Percentiles rank a stretch among this genome's conserved stretches.
Conservation (phyloP, 2,329 filamentous ascomycete species). For the Exophiala alcalophila region DNA sequence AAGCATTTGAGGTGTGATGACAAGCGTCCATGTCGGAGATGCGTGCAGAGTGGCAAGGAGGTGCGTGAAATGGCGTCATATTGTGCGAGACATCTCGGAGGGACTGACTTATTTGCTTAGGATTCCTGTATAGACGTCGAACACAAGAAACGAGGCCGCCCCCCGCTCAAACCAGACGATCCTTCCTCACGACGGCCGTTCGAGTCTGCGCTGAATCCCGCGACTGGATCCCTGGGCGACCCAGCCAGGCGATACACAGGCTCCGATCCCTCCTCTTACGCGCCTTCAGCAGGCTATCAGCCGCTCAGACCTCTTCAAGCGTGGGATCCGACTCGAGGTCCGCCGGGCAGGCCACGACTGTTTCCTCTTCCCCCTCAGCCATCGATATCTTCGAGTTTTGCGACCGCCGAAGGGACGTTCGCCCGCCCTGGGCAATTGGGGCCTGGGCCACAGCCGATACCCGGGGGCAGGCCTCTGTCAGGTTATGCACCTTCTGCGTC, state of each 20-base stretch:
- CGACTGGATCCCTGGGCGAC: conserved; percentile 9
- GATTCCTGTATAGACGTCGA: conserved; percentile 46
- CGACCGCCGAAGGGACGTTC: conserved; percentile 24
- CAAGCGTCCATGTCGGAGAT: conserved; percentile 45
- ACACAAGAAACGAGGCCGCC: conserved; percentile 43
- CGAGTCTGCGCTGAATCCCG: conserved; percentile 10
- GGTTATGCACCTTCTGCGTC: conserved; percentile 13
- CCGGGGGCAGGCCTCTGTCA: conserved; percentile 6
- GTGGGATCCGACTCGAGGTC: conserved; percentile 11
- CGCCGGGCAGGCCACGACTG: conserved; percentile 10
- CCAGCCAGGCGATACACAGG: conserved; percentile 11
- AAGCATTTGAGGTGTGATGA: conserved; percentile 49
- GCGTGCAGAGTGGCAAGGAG: conserved; percentile 46
- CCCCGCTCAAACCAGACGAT: conserved; percentile 27
- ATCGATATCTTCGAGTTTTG: conserved; percentile 25
- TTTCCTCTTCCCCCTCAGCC: conserved; percentile 22
- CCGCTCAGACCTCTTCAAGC: conserved; percentile 18
- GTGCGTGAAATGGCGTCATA: conserved; percentile 38
- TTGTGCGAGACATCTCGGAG: no score
- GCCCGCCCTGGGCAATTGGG: conserved; percentile 15
- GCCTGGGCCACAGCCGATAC: conserved; percentile 3
- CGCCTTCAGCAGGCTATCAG: conserved; percentile 8
- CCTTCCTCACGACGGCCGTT: conserved; percentile 15
- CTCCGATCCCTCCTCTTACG: conserved; percentile 13
- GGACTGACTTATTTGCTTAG: conserved; percentile 31